phyloP scores from a whole-genome alignment of 2,329 filamentous ascomycete genomes.

The Huntiella moniliformis region DNA sequence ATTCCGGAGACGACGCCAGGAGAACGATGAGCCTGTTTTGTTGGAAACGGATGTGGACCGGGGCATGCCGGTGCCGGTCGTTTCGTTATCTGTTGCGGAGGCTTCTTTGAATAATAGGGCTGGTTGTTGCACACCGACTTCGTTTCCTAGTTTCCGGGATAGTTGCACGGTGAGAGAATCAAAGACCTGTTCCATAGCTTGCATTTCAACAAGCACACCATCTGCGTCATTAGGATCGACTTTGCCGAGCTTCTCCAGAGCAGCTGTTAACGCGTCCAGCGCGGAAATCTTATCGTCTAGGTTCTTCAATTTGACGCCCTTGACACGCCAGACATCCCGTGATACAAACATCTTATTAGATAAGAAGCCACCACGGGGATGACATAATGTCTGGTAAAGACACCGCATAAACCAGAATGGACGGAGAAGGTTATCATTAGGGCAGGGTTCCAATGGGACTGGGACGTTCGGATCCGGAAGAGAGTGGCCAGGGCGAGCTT shows the following conservation, averaged over 20 bases:
- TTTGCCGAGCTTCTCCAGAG: slow-evolving; percentile 60
- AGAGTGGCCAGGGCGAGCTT: slow-evolving; percentile 44
- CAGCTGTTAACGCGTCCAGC: slow-evolving; percentile 79
- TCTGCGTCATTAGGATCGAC: slow-evolving; percentile 86
- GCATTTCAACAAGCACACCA: slow-evolving; percentile 84
- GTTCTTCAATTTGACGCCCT: slow-evolving; percentile 78
- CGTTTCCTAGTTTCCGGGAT: slow-evolving; percentile 71
- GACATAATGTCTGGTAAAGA: slow-evolving; percentile 77
- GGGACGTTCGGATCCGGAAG: slow-evolving; percentile 40
- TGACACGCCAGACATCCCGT: slow-evolving; percentile 81
- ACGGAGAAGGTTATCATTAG: slow-evolving; percentile 69
- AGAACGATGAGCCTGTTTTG: slow-evolving; percentile 48
- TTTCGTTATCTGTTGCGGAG: slow-evolving; percentile 27
- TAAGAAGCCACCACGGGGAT: slow-evolving; percentile 80
- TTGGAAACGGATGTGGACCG: slow-evolving; percentile 44
- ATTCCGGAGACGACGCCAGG: slow-evolving; percentile 74
- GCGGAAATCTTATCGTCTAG: slow-evolving; percentile 87
- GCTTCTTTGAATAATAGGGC: slow-evolving; percentile 59
- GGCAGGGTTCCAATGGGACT: slow-evolving; percentile 73
- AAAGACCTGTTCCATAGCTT: slow-evolving; percentile 64
- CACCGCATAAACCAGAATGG: slow-evolving; percentile 97
- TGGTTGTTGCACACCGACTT: slow-evolving; percentile 68
- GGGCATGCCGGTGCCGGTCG: slow-evolving; percentile 23
- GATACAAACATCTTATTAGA: slow-evolving; percentile 85
- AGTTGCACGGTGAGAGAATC: slow-evolving; percentile 67